Conservation (phyloP, 306 rosid species). For the Carpinus viminea region DNA sequence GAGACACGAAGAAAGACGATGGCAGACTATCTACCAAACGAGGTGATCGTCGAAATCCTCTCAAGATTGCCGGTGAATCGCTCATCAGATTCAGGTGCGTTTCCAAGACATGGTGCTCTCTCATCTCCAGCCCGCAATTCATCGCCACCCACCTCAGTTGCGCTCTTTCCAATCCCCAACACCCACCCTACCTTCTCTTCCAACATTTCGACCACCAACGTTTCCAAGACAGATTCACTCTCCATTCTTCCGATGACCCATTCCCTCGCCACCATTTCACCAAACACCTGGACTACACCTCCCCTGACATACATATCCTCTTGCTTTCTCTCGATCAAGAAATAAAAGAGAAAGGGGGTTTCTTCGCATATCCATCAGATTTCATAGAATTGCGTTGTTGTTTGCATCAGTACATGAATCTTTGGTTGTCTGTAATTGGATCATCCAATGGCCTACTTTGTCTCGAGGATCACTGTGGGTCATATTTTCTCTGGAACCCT, state of each 20-base stretch:
- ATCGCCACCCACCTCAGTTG: not conserved
- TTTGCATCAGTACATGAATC: not conserved
- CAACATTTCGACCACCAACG: not conserved
- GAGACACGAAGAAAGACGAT: not conserved
- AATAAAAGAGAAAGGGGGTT: not conserved
- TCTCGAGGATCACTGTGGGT: not conserved
- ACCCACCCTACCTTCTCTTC: not conserved
- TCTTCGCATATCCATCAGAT: constrained; percentile 1
- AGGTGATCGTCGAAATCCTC: not conserved
- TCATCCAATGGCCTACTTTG: not conserved
- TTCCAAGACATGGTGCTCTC: not conserved
- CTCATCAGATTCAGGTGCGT: not conserved
- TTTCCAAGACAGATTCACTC: not conserved
- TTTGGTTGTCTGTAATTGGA: not conserved
- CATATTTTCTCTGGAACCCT: not conserved
- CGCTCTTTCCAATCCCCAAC: not conserved
- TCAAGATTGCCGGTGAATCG: not conserved
- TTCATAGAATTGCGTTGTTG: not conserved
- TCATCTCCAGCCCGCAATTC: not conserved
- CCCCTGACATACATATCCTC: no score
- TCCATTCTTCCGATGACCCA: not conserved
- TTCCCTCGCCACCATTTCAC: not conserved
- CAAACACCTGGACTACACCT: not conserved
- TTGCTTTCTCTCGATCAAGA: not conserved
- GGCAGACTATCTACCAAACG: not conserved